Evolutionary conservation across 2,329 filamentous ascomycete genomes (phyloP).

Genomic region (Aspergillus nomiae): DNA sequence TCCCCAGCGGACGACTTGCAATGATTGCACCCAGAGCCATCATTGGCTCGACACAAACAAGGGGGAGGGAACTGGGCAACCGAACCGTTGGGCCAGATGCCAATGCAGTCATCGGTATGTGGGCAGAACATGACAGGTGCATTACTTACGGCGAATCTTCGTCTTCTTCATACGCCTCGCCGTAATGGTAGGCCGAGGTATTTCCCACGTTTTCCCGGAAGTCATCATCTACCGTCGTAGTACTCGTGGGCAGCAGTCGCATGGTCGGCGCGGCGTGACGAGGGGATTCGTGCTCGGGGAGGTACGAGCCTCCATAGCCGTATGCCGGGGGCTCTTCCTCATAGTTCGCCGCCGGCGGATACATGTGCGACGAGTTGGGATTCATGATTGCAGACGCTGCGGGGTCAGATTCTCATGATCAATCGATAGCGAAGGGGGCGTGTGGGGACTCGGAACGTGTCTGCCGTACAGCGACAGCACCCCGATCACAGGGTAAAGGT

Average conservation of each 20-base stretch:
- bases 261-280: conserved; percentile 44
- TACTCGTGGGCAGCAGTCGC: conserved; percentile 46
- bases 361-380: conserved; percentile 26
- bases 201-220: conserved; percentile 28
- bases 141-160: conserved; percentile 42
- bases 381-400: conserved; percentile 17
- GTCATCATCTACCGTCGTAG: conserved; percentile 39
- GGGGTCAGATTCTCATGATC: background rate
- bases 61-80: conserved; percentile 7
- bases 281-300: conserved; percentile 34
- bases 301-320: conserved; percentile 33
- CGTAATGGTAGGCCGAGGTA: conserved; percentile 31
- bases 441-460: background rate
- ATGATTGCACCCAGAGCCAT: background rate
- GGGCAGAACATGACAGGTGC: conserved; percentile 4
- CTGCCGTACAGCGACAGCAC: background rate
- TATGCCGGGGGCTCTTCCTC: conserved; percentile 49
- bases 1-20: background rate
- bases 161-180: conserved; percentile 25
- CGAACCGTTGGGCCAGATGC: conserved; percentile 5
- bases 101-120: conserved; percentile 17
- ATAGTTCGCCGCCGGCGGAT: conserved; percentile 37
- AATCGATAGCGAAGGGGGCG: background rate
- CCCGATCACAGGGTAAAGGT: conserved; percentile 4
- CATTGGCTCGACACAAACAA: conserved; percentile 11